Evolutionary conservation across 352 stramenopile species (phyloP).

Genomic region (Pythium plurisporium): DNA sequence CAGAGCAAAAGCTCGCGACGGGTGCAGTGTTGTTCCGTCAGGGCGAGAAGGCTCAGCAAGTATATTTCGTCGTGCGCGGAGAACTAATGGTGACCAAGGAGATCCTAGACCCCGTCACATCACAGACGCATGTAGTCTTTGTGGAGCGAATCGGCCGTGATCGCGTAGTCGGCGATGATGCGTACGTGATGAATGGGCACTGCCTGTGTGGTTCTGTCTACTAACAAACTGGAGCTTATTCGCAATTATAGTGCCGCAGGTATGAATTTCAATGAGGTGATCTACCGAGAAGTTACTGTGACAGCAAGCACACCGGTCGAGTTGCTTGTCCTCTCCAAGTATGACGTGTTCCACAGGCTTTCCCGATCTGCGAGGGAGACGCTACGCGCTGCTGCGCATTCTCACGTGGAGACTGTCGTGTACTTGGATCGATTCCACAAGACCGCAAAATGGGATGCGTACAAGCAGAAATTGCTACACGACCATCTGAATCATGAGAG

Average conservation of each 20-base stretch:
- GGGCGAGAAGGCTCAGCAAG: slow-evolving; percentile 52
- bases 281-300: slow-evolving; percentile 58
- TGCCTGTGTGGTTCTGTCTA: background rate
- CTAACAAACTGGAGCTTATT: background rate
- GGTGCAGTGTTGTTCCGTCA: slow-evolving; percentile 48
- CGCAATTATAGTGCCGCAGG: slow-evolving; percentile 39
- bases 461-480: slow-evolving; percentile 44
- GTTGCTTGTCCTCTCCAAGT: slow-evolving; percentile 66
- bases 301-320: slow-evolving; percentile 66
- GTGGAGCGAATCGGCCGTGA: slow-evolving; percentile 56
- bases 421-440: slow-evolving; percentile 73
- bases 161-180: slow-evolving; percentile 63
- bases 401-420: slow-evolving; percentile 44
- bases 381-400: slow-evolving; percentile 37
- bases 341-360: slow-evolving; percentile 73
- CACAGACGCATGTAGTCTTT: slow-evolving; percentile 35
- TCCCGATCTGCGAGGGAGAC: slow-evolving; percentile 52
- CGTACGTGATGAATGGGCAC: slow-evolving; percentile 37
- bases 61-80: slow-evolving; percentile 71
- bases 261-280: slow-evolving; percentile 56
- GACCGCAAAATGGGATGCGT: slow-evolving; percentile 55
- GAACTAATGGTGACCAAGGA: slow-evolving; percentile 55
- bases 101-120: slow-evolving; percentile 35
- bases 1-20: slow-evolving; percentile 51
- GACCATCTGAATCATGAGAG: slow-evolving; percentile 45